phyloP scores from a whole-genome alignment of 257 asterid species.

The Nicotiana benthamiana region DNA sequence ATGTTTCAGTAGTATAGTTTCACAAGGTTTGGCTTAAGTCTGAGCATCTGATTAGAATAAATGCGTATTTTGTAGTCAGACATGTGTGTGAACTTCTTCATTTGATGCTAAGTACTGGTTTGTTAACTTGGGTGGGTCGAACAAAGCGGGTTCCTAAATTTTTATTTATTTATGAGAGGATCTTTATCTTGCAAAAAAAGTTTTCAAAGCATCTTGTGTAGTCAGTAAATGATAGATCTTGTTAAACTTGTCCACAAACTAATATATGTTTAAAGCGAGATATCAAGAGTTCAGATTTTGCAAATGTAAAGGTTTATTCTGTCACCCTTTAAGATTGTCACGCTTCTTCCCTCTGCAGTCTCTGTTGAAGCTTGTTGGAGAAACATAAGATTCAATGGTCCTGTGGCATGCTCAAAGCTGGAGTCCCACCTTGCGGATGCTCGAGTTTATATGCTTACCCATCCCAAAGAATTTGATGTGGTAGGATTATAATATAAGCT shows the following conservation, averaged over 20 bases:
- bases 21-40: neutral
- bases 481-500: conserved; percentile 29
- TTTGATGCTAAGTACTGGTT: neutral
- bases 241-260: neutral
- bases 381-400: conserved; percentile 89
- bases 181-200: neutral
- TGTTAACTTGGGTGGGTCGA: neutral
- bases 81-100: neutral
- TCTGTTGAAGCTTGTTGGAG: conserved; percentile 93
- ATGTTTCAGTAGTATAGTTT: neutral
- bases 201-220: neutral
- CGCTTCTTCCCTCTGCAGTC: conserved; percentile 31
- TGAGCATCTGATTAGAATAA: neutral
- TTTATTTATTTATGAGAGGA: neutral
- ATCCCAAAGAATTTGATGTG: conserved; percentile 95
- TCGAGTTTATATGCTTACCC: conserved; percentile 89
- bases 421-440: conserved; percentile 86
- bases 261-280: neutral
- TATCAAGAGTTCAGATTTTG: neutral
- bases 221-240: neutral
- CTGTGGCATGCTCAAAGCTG: conserved; percentile 77
- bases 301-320: neutral
- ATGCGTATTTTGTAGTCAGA: neutral
- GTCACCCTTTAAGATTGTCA: neutral
- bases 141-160: neutral